Conservation (phyloP, 805 yeast genomes). For the Wickerhamomyces silvicola region DNA sequence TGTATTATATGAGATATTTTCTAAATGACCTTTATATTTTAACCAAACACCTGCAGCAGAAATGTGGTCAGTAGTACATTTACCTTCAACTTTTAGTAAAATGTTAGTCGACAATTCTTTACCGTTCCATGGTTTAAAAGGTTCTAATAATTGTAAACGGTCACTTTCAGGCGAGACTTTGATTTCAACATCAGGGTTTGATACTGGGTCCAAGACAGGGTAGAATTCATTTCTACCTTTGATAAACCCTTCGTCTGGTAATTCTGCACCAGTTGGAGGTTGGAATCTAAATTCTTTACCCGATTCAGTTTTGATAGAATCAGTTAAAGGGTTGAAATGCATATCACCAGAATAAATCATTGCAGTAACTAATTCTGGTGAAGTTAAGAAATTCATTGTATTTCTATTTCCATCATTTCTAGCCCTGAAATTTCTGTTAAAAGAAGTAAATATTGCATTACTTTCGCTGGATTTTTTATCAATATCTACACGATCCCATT, state of each 20-base stretch:
- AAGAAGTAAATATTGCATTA: slow-evolving; percentile 92
- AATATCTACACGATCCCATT: slow-evolving; percentile 93
- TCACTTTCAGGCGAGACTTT: slow-evolving; percentile 84
- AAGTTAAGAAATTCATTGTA: slow-evolving; percentile 96
- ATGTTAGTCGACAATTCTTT: slow-evolving; percentile 73
- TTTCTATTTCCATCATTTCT: slow-evolving; percentile 98
- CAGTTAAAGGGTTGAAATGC: slow-evolving; percentile 86
- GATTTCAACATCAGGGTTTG: slow-evolving; percentile 52
- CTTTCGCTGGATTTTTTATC: slow-evolving; percentile 54
- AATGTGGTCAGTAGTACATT: slow-evolving; percentile 97
- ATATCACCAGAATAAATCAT: slow-evolving; percentile 93
- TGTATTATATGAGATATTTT: slow-evolving; percentile 91
- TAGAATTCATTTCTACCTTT: slow-evolving; percentile 70
- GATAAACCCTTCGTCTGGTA: slow-evolving; percentile 74
- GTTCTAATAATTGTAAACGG: slow-evolving; percentile 85
- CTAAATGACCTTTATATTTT: slow-evolving; percentile 96
- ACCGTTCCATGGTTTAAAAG: slow-evolving; percentile 83
- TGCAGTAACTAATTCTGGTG: slow-evolving; percentile 97
- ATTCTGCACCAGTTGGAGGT: slow-evolving; percentile 79
- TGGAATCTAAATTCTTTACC: slow-evolving; percentile 74
- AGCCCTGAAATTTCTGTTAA: slow-evolving; percentile 95
- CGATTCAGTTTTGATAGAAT: slow-evolving; percentile 61
- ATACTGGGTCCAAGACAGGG: slow-evolving; percentile 64
- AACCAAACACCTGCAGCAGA: slow-evolving; percentile 99
- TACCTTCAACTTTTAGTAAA: slow-evolving; percentile 88